Evolutionary conservation across 1,139 yeast species (phyloP).

Genomic region (Taphrina betulina): DNA sequence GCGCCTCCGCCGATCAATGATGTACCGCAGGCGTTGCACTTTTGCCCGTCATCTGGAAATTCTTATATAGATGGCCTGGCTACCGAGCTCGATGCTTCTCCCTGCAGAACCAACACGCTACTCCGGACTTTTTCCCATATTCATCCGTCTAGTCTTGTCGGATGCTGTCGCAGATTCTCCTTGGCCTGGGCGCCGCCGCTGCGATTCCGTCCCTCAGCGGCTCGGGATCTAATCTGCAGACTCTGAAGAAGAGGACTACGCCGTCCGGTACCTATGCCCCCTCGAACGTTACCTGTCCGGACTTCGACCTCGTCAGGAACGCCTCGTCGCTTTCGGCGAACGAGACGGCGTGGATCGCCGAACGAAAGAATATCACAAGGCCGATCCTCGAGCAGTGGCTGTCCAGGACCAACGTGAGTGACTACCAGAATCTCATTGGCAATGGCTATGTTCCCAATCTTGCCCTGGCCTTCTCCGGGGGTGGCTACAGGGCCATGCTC

Average conservation of each 20-base stretch:
- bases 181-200: too few species aligned
- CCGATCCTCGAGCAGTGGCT: constrained; percentile 58
- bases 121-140: too few species aligned
- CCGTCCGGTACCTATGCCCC: constrained; percentile 64
- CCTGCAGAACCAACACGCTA: too few species aligned
- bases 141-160: too few species aligned
- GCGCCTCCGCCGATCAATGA: too few species aligned
- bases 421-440: constrained; percentile 56
- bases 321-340: constrained; percentile 32
- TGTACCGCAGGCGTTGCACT: too few species aligned
- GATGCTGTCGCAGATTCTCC: too few species aligned
- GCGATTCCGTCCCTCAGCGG: too few species aligned
- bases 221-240: too few species aligned
- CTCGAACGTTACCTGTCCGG: constrained; percentile 58
- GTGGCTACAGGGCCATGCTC: constrained; percentile 90
- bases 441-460: constrained; percentile 51
- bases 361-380: constrained; percentile 55
- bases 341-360: constrained; percentile 37
- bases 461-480: constrained; percentile 83
- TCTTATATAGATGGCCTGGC: too few species aligned
- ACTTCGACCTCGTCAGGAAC: constrained; percentile 32
- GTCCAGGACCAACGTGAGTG: constrained; percentile 56
- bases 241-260: not conserved
- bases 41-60: too few species aligned
- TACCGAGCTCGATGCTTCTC: too few species aligned